Evolutionary conservation across 2,329 filamentous ascomycete genomes (phyloP).

Genomic region (Neoscytalidium dimidiatum): DNA sequence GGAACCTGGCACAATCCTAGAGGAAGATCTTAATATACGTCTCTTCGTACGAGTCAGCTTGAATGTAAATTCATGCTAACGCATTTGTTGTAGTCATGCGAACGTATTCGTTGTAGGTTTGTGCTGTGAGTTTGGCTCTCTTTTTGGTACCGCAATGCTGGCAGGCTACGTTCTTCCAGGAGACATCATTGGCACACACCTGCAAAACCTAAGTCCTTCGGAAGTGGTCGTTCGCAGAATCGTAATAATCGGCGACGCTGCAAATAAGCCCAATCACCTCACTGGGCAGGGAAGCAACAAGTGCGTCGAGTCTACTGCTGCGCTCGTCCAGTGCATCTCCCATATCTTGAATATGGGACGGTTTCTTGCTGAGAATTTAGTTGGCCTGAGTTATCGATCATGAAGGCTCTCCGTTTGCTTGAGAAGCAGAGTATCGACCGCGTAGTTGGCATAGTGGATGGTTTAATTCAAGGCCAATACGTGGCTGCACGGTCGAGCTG

Average conservation of each 20-base stretch:
- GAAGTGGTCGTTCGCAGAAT: background rate
- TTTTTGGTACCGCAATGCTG: background rate
- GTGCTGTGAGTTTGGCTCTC: background rate
- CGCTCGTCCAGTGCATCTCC: background rate
- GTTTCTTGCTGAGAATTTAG: background rate
- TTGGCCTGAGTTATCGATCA: background rate
- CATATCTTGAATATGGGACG: background rate
- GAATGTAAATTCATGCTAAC: background rate
- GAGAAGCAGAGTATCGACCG: background rate
- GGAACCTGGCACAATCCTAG: background rate
- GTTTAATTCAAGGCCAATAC: background rate
- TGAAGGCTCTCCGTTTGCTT: background rate
- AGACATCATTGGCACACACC: background rate
- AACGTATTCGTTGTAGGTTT: background rate
- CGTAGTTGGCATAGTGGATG: background rate
- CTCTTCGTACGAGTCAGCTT: background rate
- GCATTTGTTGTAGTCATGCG: background rate
- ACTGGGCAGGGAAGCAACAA: background rate
- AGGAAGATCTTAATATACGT: background rate
- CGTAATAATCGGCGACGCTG: background rate
- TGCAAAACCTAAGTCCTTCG: background rate
- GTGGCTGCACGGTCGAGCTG: background rate
- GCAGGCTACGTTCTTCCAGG: background rate
- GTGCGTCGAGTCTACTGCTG: background rate
- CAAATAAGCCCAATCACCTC: background rate